A percentile compares a stretch with the other conserved stretches of the same genome.
Conservation (phyloP, 225 moss, liverwort and hornwort species). For the Physcomitrium patens region DNA sequence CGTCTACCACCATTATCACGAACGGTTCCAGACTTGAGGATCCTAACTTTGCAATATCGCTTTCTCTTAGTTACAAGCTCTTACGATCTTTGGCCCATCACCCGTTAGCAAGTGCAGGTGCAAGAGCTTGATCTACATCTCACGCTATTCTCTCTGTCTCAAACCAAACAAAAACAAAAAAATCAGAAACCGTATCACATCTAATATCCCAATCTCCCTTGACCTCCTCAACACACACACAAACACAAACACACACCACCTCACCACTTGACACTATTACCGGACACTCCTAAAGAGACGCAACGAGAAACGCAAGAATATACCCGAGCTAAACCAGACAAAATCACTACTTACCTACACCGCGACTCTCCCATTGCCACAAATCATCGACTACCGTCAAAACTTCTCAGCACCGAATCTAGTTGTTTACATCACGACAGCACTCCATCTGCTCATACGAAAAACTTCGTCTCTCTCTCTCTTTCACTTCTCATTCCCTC, state of each 20-base stretch:
- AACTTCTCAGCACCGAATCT: slow-evolving; percentile 26
- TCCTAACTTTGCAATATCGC: slow-evolving; percentile 30
- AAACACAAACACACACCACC: not conserved
- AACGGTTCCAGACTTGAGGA: not conserved
- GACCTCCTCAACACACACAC: not conserved
- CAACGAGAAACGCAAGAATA: slow-evolving; percentile 46
- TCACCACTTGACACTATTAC: slow-evolving; percentile 28
- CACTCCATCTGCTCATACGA: slow-evolving; percentile 23
- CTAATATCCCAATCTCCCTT: slow-evolving; percentile 31
- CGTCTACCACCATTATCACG: slow-evolving; percentile 4
- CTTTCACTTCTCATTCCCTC: not conserved
- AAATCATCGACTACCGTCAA: not conserved
- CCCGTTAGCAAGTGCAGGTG: slow-evolving; percentile 8
- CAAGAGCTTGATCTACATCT: slow-evolving; percentile 33
- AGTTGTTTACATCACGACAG: not conserved
- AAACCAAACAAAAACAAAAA: slow-evolving; percentile 14
- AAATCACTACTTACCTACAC: slow-evolving; percentile 29
- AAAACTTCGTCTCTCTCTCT: slow-evolving; percentile 7
- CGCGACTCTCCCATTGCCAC: not conserved
- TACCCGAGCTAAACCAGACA: slow-evolving; percentile 22
- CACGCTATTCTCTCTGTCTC: not conserved
- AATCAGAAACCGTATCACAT: not conserved
- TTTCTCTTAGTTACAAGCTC: slow-evolving; percentile 22
- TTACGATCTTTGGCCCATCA: slow-evolving; percentile 41
- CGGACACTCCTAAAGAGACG: slow-evolving; percentile 41